Evolutionary conservation across 2,329 filamentous ascomycete genomes (phyloP), one percentile per base, ranked within the genome.

Genomic region (Cladosporium sp.): DNA sequence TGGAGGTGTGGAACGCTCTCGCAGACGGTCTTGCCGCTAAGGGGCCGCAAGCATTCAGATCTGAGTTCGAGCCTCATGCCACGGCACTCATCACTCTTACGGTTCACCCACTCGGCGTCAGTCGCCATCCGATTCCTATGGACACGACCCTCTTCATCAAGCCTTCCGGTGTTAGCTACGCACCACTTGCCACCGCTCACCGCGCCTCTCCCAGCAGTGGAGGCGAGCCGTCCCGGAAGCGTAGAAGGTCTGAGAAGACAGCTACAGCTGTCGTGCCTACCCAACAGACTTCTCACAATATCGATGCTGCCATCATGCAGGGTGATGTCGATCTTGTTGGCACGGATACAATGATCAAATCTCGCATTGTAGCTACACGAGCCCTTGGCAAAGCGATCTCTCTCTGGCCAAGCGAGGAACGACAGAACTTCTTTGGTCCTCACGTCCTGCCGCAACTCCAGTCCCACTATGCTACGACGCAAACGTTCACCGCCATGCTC

Each of bases 291-390:
- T 82, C 86, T 1, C 93, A 99, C 69, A 96, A 99, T 67, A 89
- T 99, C 15, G 93, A 99, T 67, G 93, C 91, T 8, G 91, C 95
- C 59, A 96, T 99, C 86, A 90, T 99, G 75, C 88, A 92, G 65
- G 93, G 95, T 45, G 95, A 99, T 62, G 85, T 97, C 41, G 95
- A 99, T 64, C 77, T 99, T 37, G 91, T 99, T 20, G 91, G 93
- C 27, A 81, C 87, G 61, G 93, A 99, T 54, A 85, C 85, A 6
- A 82, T 99, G 68, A 83, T 97, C 43, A 84, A 92, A 54, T 96
- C 91, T 7, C 88, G 92, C 58, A 85, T 95, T n/a, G 87, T 83
- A 53, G 89, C 91, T 11, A 88, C 92, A 17, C 84, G 81, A 63
- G 93, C 93, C 2, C 83, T 99, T 69, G 93, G 92, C 29, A 80